Base-by-base conservation (phyloP, 345 rosid genomes). In the Nasturtium officinale region DNA sequence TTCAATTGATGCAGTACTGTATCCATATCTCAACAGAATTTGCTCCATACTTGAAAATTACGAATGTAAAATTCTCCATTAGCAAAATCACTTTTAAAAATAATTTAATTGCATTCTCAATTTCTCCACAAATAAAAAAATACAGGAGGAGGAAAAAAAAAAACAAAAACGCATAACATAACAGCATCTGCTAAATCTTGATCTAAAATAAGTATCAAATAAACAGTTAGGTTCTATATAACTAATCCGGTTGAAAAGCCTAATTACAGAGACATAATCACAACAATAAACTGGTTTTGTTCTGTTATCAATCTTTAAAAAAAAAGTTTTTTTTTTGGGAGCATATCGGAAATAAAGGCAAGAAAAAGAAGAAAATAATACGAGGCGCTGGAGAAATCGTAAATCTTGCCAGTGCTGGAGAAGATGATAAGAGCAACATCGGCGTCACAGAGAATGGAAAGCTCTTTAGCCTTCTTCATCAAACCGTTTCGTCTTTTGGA, bases 391-490 rank as follows among this genome's bases (percentile, higher is more conserved):
- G 97, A 79, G 78, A 82, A 90, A 79, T 93, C 97, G 46, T 87
- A 89, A 32, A 86, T 83, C 76, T 87, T 93, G 65, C 97, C 98
- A 67, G 97, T 85, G 29, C 87, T 90, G 23, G 97, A 93, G 90
- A 90, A 93, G 78, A 90, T 81, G 72, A 90, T 93, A 18, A 89
- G 83, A 75, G 97, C 96, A 82, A 93, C 90, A 75, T 93, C 97
- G 17, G 96, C 90, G 66, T 90, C 98, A 59, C 97, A 90, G 58
- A 93, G 89, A 73, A 90, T 82, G 42, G 98, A 83, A 63, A 93
- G 91, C 73, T 93, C 98, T 48, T 63, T 85, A 17, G 98, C 94
- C 65, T 93, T 89, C 66, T 93, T 92, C 33, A 92, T 89, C 88
- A 92, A 76, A 12, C 98, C 98, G 63, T 82, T 73, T 66, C 97